phyloP scores from a whole-genome alignment of 768 basidiomycete genomes.

The Glaciozyma antarctica region DNA sequence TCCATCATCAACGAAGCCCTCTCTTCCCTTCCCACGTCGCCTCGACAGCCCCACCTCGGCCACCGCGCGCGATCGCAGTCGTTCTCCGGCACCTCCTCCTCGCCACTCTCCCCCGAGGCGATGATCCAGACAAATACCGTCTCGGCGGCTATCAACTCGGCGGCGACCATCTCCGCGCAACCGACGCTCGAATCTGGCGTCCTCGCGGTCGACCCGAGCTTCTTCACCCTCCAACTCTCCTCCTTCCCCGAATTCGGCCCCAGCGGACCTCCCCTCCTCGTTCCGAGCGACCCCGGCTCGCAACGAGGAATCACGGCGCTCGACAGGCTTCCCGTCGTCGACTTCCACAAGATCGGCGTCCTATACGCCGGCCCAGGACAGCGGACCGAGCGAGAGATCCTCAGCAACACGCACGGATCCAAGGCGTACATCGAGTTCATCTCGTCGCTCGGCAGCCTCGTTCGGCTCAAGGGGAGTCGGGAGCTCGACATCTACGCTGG shows the following conservation, averaged over 20 bases:
- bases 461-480: constrained; percentile 76
- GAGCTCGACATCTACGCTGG: constrained; percentile 73
- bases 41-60: constrained; percentile 3
- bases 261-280: constrained; percentile 45
- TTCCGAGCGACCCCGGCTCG: constrained; percentile 50
- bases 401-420: constrained; percentile 82
- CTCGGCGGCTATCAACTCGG: constrained; percentile 17
- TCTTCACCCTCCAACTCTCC: constrained; percentile 71
- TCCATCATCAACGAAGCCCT: constrained; percentile 16
- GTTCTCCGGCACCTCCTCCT: constrained; percentile 4
- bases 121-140: constrained; percentile 15
- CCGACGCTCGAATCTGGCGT: constrained; percentile 29
- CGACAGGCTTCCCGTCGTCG: constrained; percentile 84
- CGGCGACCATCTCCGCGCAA: constrained; percentile 10
- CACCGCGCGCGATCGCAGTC: constrained; percentile 8
- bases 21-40: constrained; percentile 2
- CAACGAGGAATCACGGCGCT: constrained; percentile 56
- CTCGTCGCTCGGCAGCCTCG: constrained; percentile 75
- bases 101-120: neutral
- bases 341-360: constrained; percentile 92
- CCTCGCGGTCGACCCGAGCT: constrained; percentile 30
- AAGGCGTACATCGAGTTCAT: constrained; percentile 91
- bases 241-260: constrained; percentile 50
- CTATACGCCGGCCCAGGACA: constrained; percentile 93
- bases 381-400: constrained; percentile 68